phyloP scores from a whole-genome alignment of 2,329 filamentous ascomycete genomes.

The Aphanoascus verrucosus region DNA sequence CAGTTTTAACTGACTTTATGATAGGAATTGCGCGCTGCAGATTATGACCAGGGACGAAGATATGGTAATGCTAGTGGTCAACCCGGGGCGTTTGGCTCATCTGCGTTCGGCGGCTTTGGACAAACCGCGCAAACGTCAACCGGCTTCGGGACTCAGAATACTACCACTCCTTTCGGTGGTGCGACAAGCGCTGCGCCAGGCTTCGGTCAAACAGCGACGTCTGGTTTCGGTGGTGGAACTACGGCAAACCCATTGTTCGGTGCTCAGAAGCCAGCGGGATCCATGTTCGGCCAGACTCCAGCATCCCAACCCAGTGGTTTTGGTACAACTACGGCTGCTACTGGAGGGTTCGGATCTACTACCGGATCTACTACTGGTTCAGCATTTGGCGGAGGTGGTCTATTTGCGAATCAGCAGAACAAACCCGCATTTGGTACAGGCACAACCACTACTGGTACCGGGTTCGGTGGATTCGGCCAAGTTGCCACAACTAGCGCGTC shows the following conservation, averaged over 20 bases:
- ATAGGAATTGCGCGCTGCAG: conserved; percentile 64
- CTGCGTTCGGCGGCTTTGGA: conserved; percentile 43
- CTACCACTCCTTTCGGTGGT: conserved; percentile 32
- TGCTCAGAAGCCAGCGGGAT: conserved; percentile 33
- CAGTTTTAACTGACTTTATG: conserved; percentile 2
- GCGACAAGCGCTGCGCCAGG: conserved; percentile 29
- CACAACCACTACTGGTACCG: conserved; percentile 18
- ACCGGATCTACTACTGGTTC: conserved; percentile 18
- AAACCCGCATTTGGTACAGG: conserved; percentile 29
- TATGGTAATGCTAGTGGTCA: conserved; percentile 75
- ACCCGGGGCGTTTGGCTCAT: conserved; percentile 67
- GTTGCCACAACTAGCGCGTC: conserved; percentile 29
- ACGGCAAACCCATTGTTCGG: conserved; percentile 35
- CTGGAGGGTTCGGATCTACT: conserved; percentile 28
- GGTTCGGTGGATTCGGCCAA: conserved; percentile 31
- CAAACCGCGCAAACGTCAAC: conserved; percentile 31
- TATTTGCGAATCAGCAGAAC: conserved; percentile 36
- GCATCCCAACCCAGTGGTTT: conserved; percentile 33
- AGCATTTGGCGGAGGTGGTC: conserved; percentile 27
- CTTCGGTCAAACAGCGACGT: conserved; percentile 36
- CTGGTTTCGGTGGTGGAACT: conserved; percentile 28
- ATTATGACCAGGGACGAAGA: conserved; percentile 78
- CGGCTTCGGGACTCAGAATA: conserved; percentile 35
- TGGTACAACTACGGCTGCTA: conserved; percentile 28
- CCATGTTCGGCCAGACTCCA: conserved; percentile 28